These are phyloP conservation scores for Diutina ranongensis DNA, from an alignment of 1,139 yeast species.

Conservation along the genomic window DNA sequence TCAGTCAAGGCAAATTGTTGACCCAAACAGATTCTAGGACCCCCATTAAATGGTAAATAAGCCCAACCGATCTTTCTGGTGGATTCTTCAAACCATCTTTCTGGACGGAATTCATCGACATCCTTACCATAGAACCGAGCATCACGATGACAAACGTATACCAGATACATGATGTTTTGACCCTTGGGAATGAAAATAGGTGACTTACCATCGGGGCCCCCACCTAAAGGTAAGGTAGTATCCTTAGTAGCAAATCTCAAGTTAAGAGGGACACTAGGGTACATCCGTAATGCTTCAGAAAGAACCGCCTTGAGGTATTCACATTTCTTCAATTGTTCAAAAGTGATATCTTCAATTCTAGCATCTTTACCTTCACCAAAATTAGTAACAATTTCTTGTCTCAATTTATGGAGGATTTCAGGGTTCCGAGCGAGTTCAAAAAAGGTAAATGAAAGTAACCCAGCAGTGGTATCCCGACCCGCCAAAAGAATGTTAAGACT, in stretches of 20 bases:
- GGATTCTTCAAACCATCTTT: conserved; percentile 41
- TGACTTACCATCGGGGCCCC: conserved; percentile 29
- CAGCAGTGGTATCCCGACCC: conserved; percentile 50
- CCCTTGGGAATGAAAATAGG: conserved; percentile 39
- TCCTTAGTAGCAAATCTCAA: conserved; percentile 33
- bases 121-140: conserved; percentile 34
- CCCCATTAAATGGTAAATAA: conserved; percentile 43
- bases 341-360: conserved; percentile 23
- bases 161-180: conserved; percentile 31
- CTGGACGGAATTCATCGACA: conserved; percentile 38
- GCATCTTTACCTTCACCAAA: conserved; percentile 28
- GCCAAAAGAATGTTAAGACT: conserved; percentile 41
- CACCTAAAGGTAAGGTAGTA: conserved; percentile 42
- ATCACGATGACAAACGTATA: conserved; percentile 35
- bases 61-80: conserved; percentile 36
- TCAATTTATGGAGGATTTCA: conserved; percentile 25
- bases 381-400: conserved; percentile 22
- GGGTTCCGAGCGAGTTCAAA: conserved; percentile 37
- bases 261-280: conserved; percentile 46
- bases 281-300: conserved; percentile 41
- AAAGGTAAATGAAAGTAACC: conserved; percentile 35
- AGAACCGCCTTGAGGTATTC: conserved; percentile 35
- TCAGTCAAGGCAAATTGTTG: conserved; percentile 46
- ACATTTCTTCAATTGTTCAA: conserved; percentile 39
- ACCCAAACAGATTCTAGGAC: conserved; percentile 46